Evolutionary conservation across 768 basidiomycete genomes (phyloP), one percentile per base, ranked within the genome.

Genomic region (Russula emetica): DNA sequence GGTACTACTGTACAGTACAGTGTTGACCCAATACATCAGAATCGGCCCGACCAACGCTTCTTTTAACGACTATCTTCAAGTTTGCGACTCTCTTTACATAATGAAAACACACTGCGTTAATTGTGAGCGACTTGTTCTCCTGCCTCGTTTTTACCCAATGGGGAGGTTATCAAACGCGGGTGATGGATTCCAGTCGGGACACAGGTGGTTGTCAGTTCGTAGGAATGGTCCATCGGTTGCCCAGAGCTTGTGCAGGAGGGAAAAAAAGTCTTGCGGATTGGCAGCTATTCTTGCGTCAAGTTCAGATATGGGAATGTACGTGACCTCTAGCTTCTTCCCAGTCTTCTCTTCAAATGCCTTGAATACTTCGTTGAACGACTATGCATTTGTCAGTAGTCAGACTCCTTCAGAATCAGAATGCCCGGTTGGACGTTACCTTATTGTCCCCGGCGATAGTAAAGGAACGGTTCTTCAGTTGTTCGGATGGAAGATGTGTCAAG

Each of bases 161-260:
- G 51, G 57, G 28, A 58, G 6, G n/a, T 60, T 26, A 24, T 70
- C 67, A 5, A 64, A 10, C 6, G 58, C 63, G 5, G 51, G 55
- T 20, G 60, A 60, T 18, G 70, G 70, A 18, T 70, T 70, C 67
- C 67, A 71, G 20, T 63, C 49, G 16, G 70, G 69, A 44, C 52
- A 71, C 20, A 59, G 42, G 14, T 61, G 38, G 14, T 67, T 69
- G 58, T 67, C 62, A 8, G 67, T 60, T 24, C n/a, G 28, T 8
- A 24, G 49, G 32, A 61, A 40, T 3, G 53, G 58, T 5, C 66
- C 69, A 36, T 36, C 3, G 50, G 64, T 58, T 5, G 66, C 69
- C 57, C 52, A 70, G 34, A 30, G 13, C 32, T 50, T 59, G n/a
- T 59, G 55, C 34, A 70, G 22, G 42, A 38, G 13, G 26, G 56